Evolutionary conservation across 2,329 filamentous ascomycete species (phyloP), one percentile per base, ranked within the genome.

Genomic region (Aureobasidium sp.): DNA sequence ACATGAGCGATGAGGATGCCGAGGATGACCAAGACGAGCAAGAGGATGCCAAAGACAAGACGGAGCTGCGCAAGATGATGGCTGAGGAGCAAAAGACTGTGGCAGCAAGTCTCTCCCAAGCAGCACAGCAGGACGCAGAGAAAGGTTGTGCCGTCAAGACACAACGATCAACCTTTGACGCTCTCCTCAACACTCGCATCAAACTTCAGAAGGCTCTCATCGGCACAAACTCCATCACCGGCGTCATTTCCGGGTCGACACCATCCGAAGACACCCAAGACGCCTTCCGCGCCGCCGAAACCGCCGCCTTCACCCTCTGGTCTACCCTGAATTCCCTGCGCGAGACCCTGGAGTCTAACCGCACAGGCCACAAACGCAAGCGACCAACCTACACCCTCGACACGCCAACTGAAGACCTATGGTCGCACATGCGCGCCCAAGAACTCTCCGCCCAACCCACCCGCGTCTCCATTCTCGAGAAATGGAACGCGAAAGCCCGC

Each of bases 151-250:
- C 91, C 0, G 88, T 98, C 32, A 91, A 90, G 62, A 76, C 83
- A 54, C 93, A 98, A 70, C 83, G 90, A 48, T 85, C 84, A 57
- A 82, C 85, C 0, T 98, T 95, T 64, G 91, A 97, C 61, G 81
- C 87, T 0, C 79, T 97, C 1, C 78, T 98, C 27, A 95, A 95
- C 70, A 80, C 90, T 12, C 84, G 93, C 17, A 96, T 98, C 64
- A 87, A 91, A 56, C 73, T 98, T 16, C 94, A 98, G 68, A 97
- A 96, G 68, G 89, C 88, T 1, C 72, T 98, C 12, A 79, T 93
- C 14, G 84, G 87, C 0, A 80, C 85, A 22, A 96, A 96, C 68
- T 85, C 89, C 1, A 75, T 94, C 35, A 68, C 77, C 12, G 64
- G 61, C 3, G 61, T 68, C 57, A 57, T 60, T 3, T 11, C 35